These are phyloP conservation scores for Pyronema omphalodes DNA, from an alignment of 495 filamentous ascomycete species.

Conservation along the genomic window DNA sequence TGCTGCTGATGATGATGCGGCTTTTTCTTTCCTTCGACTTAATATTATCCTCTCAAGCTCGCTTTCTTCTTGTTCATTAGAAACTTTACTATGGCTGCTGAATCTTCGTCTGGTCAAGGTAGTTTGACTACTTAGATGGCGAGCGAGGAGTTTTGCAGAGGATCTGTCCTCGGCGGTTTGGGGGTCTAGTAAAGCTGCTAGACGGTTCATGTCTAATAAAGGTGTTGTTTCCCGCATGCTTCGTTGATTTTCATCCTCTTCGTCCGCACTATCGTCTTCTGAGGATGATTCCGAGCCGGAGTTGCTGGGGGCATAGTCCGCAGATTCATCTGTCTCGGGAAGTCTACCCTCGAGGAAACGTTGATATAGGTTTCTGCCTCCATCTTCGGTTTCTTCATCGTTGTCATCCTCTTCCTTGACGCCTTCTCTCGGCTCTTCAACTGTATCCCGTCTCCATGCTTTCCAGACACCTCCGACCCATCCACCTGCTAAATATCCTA, in stretches of 20 bases:
- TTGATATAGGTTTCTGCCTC: background rate
- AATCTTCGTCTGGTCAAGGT: constrained; percentile 69
- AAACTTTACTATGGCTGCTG: constrained; percentile 34
- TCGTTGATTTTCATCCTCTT: constrained; percentile 34
- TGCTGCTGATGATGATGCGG: constrained; percentile 35
- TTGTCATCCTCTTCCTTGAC: background rate
- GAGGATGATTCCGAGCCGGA: background rate
- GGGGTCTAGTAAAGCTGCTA: constrained; percentile 73
- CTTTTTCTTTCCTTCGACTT: constrained; percentile 9
- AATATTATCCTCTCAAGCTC: constrained; percentile 63
- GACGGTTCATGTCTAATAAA: constrained; percentile 44
- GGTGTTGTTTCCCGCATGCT: constrained; percentile 23
- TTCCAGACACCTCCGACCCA: background rate
- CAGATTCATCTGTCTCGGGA: constrained; percentile 27
- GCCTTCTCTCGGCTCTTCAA: background rate
- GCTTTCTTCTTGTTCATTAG: constrained; percentile 55
- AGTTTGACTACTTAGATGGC: constrained; percentile 49
- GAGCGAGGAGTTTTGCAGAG: constrained; percentile 65
- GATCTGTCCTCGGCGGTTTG: constrained; percentile 54
- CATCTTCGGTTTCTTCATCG: background rate
- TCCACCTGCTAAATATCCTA: constrained; percentile 10
- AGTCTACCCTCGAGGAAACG: constrained; percentile 5
- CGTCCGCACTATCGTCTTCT: constrained; percentile 27
- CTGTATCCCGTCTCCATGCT: too few relatives aligned
- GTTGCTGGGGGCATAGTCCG: constrained; percentile 28